Percentiles rank a stretch among this genome's conserved stretches.
Evolutionary conservation across 129 eudicot genomes (phyloP).

Genomic region (Heracleum sosnowskyi): DNA sequence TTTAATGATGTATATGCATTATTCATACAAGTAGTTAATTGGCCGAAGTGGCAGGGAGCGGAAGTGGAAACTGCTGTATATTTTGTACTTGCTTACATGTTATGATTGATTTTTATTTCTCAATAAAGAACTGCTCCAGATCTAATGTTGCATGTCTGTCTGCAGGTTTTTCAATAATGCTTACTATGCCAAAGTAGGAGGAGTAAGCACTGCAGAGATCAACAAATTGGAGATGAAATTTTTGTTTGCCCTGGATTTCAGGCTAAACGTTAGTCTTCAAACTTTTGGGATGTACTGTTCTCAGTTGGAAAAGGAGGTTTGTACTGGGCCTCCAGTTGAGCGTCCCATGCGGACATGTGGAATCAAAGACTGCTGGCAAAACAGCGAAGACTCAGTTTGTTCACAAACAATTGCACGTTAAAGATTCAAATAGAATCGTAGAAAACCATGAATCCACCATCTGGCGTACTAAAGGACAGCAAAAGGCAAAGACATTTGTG

Average conservation of each 20-base stretch:
- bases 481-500: not conserved
- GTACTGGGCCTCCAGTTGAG: slow-evolving; percentile 23
- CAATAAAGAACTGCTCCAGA: not conserved
- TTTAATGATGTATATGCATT: not conserved
- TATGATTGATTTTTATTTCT: not conserved
- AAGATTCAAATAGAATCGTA: not conserved
- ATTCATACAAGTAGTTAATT: not conserved
- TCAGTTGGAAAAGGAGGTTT: slow-evolving; percentile 28
- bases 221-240: slow-evolving; percentile 67
- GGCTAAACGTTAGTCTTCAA: slow-evolving; percentile 37
- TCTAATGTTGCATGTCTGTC: not conserved
- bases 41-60: not conserved
- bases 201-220: slow-evolving; percentile 55
- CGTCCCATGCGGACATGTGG: slow-evolving; percentile 30
- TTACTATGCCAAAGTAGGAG: slow-evolving; percentile 76
- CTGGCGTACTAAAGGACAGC: not conserved
- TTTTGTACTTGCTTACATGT: not conserved
- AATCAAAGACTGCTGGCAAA: slow-evolving; percentile 42
- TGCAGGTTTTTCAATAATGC: slow-evolving; percentile 69
- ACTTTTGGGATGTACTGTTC: slow-evolving; percentile 50
- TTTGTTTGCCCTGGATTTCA: slow-evolving; percentile 53
- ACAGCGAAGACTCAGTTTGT: slow-evolving; percentile 36
- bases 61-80: not conserved
- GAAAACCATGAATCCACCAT: not conserved
- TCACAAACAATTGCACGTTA: slow-evolving; percentile 37